Evolutionary conservation across 2,329 filamentous ascomycete species (phyloP).

Genomic region (Aspergillus ochraceus): DNA sequence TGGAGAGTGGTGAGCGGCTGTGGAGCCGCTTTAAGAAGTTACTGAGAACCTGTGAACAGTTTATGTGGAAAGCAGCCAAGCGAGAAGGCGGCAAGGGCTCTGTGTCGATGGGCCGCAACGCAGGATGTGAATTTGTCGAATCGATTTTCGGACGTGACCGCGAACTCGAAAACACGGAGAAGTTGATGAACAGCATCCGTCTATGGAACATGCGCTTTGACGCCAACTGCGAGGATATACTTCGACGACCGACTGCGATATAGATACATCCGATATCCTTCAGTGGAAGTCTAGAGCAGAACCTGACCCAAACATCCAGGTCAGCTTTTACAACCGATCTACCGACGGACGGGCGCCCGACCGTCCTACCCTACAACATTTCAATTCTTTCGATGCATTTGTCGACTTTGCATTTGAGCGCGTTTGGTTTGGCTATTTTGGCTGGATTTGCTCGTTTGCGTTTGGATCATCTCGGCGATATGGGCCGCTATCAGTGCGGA

Average conservation of each 20-base stretch:
- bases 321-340: background rate
- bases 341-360: background rate
- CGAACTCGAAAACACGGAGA: conserved; percentile 85
- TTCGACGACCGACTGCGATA: conserved; percentile 54
- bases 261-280: conserved; percentile 21
- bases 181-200: conserved; percentile 84
- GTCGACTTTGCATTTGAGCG: conserved; percentile 33
- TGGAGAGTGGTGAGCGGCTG: conserved; percentile 82
- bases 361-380: background rate
- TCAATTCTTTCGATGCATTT: background rate
- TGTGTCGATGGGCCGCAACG: conserved; percentile 81
- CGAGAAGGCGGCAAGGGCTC: conserved; percentile 64
- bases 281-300: background rate
- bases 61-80: conserved; percentile 90
- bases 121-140: conserved; percentile 92
- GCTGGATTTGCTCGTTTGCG: conserved; percentile 29
- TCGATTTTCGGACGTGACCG: conserved; percentile 91
- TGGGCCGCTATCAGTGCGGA: conserved; percentile 18
- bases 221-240: conserved; percentile 89
- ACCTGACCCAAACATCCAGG: background rate
- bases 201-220: conserved; percentile 94
- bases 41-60: conserved; percentile 87
- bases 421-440: conserved; percentile 31
- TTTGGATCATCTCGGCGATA: conserved; percentile 13
- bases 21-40: conserved; percentile 82